A percentile compares a stretch with the other conserved stretches of the same genome.
Conservation (phyloP, 192 early-diverging fungal genomes). For the Backusella westeae region DNA sequence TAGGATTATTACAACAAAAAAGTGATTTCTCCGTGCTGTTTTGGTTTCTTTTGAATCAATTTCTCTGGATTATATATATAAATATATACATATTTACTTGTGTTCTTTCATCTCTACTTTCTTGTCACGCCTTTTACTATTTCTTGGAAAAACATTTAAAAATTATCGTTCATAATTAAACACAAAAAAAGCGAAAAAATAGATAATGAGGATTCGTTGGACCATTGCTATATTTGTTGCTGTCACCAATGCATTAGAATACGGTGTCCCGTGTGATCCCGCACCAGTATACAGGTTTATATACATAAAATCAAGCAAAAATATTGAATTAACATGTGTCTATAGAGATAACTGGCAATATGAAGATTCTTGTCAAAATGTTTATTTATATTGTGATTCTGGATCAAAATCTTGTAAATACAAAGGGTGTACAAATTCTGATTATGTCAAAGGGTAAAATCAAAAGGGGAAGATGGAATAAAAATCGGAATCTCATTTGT, state of each 20-base stretch:
- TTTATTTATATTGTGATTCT: slow-evolving; percentile 32
- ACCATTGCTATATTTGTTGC: background rate
- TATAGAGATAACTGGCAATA: slow-evolving; percentile 29
- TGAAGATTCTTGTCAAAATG: slow-evolving; percentile 30
- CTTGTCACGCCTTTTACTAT: background rate
- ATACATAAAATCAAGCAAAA: background rate
- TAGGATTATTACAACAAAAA: background rate
- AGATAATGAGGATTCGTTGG: background rate
- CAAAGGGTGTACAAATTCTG: slow-evolving; percentile 35
- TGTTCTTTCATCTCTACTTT: background rate
- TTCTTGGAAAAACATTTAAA: too few relatives aligned
- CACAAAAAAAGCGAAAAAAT: background rate
- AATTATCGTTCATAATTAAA: background rate
- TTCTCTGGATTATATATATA: background rate
- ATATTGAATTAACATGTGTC: background rate
- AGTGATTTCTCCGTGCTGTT: slow-evolving; percentile 2
- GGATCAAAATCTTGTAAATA: slow-evolving; percentile 20
- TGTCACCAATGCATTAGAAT: background rate
- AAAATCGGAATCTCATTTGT: background rate
- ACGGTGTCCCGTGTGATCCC: slow-evolving; percentile 26
- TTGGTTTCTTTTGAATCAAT: background rate
- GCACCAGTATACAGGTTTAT: slow-evolving; percentile 29
- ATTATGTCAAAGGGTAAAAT: slow-evolving; percentile 33
- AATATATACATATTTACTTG: background rate
- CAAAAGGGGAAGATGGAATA: background rate